Percentiles rank a stretch among this genome's conserved stretches.
phyloP scores from a whole-genome alignment of 257 asterid genomes.

The Leonotis leonurus region DNA sequence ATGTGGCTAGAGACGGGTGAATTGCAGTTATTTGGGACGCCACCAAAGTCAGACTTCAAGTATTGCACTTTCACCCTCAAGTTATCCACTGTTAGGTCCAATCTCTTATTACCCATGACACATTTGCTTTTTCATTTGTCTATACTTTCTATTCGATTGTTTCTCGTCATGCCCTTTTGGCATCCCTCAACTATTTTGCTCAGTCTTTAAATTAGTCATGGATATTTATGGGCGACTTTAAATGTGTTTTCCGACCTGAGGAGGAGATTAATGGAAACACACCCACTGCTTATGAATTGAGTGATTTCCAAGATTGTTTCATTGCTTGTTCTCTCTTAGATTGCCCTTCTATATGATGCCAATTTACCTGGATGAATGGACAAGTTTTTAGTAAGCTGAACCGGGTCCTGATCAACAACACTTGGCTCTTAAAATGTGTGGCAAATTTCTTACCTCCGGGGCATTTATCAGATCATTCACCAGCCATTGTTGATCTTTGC shows the following conservation, averaged over 20 bases:
- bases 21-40: neutral
- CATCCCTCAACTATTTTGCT: no score
- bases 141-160: neutral
- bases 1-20: rapidly evolving
- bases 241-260: no score
- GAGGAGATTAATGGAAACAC: neutral
- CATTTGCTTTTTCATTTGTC: neutral
- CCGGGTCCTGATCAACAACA: no score
- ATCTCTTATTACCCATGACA: neutral
- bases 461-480: no score
- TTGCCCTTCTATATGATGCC: neutral
- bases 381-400: no score
- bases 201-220: no score
- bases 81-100: neutral
- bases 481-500: no score
- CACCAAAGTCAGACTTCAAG: neutral
- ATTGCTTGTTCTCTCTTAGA: neutral
- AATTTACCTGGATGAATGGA: neutral
- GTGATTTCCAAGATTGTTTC: neutral
- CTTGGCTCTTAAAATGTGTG: no score
- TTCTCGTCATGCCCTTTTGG: neutral
- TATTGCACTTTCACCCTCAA: neutral
- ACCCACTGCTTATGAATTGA: no score
- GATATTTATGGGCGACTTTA: no score
- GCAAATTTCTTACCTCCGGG: no score